These are phyloP conservation scores for Lactarius tabidus DNA, from an alignment of 768 basidiomycete species.

Conservation along the genomic window DNA sequence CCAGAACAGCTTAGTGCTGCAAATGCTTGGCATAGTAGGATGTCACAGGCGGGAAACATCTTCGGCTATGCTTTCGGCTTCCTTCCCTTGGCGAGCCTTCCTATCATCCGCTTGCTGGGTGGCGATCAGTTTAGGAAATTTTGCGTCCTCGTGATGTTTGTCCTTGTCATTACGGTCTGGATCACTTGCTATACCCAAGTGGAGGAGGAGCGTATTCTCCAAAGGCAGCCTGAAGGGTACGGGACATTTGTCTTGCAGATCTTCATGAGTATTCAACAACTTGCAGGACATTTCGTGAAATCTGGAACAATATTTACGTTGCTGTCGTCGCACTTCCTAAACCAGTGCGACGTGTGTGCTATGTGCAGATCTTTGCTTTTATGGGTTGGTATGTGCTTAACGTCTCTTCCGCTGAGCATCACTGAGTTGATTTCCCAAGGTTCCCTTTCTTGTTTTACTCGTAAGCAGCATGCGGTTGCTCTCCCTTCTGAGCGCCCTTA, in stretches of 20 bases:
- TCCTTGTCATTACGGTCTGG: conserved; percentile 78
- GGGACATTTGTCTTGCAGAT: conserved; percentile 1
- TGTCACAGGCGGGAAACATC: conserved; percentile 97
- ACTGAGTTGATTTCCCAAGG: conserved; percentile 39
- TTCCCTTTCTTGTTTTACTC: conserved; percentile 95
- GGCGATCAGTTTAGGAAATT: conserved; percentile 96
- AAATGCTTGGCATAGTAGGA: conserved; percentile 97
- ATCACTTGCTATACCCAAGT: conserved; percentile 85
- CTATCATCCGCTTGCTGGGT: conserved; percentile 74
- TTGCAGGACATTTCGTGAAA: conserved; percentile 57
- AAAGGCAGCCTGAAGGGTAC: conserved; percentile 36
- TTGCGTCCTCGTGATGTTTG: conserved; percentile 77
- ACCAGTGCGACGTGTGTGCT: conserved; percentile 84
- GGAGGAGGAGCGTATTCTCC: conserved; percentile 62
- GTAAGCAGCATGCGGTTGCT: conserved; percentile 38
- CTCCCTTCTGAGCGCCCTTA: conserved; percentile 12
- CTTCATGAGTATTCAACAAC: conserved; percentile 13
- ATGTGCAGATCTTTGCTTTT: conserved; percentile 92
- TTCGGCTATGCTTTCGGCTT: conserved; percentile 92
- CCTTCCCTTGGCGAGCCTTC: conserved; percentile 77
- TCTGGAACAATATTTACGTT: conserved; percentile 72
- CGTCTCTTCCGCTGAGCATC: neutral
- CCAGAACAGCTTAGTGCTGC: conserved; percentile 86
- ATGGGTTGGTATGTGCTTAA: conserved; percentile 77
- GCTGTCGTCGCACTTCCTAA: conserved; percentile 74